Conservation (phyloP, 2,329 filamentous ascomycete species). For the Fusarium equiseti region DNA sequence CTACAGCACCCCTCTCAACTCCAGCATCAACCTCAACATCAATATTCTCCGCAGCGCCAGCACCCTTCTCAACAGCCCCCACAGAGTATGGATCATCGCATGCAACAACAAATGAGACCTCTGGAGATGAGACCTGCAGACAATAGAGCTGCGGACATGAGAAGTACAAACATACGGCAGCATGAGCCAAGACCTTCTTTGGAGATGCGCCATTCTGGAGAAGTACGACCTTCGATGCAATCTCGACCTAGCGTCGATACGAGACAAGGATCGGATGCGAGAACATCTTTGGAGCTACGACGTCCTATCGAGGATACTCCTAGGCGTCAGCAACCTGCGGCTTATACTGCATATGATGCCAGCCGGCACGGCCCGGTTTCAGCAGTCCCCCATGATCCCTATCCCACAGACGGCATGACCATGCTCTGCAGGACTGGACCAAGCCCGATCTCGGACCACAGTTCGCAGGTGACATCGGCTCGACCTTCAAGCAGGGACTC, state of each 20-base stretch:
- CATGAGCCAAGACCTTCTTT: constrained; percentile 33
- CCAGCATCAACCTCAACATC: constrained; percentile 18
- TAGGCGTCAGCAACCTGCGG: constrained; percentile 35
- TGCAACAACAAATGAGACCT: constrained; percentile 31
- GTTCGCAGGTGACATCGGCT: constrained; percentile 66
- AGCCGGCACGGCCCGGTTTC: constrained; percentile 72
- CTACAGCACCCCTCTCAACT: constrained; percentile 25
- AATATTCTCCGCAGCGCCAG: constrained; percentile 27
- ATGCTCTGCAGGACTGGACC: constrained; percentile 90
- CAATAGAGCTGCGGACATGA: constrained; percentile 23
- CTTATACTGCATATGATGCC: constrained; percentile 55
- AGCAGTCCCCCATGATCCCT: constrained; percentile 88
- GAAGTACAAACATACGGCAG: constrained; percentile 29
- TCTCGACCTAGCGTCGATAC: constrained; percentile 29
- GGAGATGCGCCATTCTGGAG: constrained; percentile 37
- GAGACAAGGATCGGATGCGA: constrained; percentile 28
- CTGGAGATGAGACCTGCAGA: constrained; percentile 22
- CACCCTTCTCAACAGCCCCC: constrained; percentile 35
- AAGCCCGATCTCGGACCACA: constrained; percentile 69
- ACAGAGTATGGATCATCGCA: constrained; percentile 26
- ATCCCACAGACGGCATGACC: constrained; percentile 95
- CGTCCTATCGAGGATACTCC: constrained; percentile 45
- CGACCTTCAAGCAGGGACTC: constrained; percentile 88
- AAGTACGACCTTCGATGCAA: constrained; percentile 33
- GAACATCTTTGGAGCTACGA: constrained; percentile 43